Conservation (phyloP, 495 filamentous ascomycete genomes). For the Penicillium bialowiezense region DNA sequence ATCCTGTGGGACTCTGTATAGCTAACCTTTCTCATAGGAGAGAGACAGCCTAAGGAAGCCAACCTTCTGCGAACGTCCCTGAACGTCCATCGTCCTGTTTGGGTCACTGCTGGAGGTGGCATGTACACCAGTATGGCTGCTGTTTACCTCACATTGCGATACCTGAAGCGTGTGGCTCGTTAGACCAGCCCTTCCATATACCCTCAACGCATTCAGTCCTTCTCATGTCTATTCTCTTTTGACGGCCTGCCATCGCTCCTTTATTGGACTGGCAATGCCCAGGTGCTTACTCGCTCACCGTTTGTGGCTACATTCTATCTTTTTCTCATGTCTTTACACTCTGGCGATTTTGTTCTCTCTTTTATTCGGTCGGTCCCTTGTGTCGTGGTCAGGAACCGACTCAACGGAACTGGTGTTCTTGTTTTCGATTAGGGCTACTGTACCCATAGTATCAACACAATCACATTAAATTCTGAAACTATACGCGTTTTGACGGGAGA, state of each 20-base stretch:
- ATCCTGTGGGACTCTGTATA: background rate
- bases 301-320: no score
- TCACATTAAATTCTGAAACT: constrained; percentile 4
- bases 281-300: no score
- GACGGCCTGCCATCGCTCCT: no score
- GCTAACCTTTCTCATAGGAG: constrained; percentile 17
- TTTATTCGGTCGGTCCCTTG: constrained; percentile 16
- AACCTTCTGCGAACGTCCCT: constrained; percentile 38
- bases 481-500: no score
- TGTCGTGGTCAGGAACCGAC: constrained; percentile 20
- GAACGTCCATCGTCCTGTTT: constrained; percentile 40
- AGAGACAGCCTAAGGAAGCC: constrained; percentile 31
- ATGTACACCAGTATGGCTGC: constrained; percentile 40
- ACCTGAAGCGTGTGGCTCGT: constrained; percentile 26
- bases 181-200: constrained; percentile 5
- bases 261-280: no score
- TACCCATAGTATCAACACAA: constrained; percentile 17
- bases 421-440: constrained; percentile 20
- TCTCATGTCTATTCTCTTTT: constrained; percentile 8
- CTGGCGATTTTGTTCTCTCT: constrained; percentile 15
- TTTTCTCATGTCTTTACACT: constrained; percentile 3
- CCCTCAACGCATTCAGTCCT: background rate
- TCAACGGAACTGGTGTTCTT: constrained; percentile 13
- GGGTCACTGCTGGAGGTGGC: constrained; percentile 37
- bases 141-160: constrained; percentile 38